A percentile compares a stretch with the other conserved stretches of the same genome.
Conservation (phyloP, 164 flowering plant genomes). For the Santalum album region DNA sequence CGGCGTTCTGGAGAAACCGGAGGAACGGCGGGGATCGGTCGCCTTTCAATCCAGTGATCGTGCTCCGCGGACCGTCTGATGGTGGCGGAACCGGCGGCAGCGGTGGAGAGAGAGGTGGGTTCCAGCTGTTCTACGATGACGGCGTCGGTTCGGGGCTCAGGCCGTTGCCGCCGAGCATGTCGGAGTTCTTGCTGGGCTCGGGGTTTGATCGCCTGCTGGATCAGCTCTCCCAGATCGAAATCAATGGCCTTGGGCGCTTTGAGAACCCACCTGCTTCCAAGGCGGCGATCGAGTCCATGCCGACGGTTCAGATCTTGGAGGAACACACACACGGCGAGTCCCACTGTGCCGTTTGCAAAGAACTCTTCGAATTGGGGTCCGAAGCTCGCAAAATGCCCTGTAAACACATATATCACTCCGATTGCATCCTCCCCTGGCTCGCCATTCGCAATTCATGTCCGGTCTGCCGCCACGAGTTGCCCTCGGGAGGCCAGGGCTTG, state of each 20-base stretch:
- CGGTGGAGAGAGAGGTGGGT: constrained; percentile 18
- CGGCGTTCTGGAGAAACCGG: constrained; percentile 25
- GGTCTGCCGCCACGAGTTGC: constrained; percentile 56
- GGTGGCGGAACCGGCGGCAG: constrained; percentile 11
- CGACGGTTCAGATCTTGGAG: constrained; percentile 21
- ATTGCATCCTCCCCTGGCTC: constrained; percentile 61
- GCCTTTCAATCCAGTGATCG: constrained; percentile 63
- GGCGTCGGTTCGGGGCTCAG: constrained; percentile 51
- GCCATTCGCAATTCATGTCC: constrained; percentile 55
- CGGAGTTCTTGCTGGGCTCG: constrained; percentile 58
- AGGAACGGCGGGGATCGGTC: constrained; percentile 41
- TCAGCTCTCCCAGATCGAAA: constrained; percentile 49
- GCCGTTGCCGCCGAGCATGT: constrained; percentile 51
- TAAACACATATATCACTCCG: constrained; percentile 46
- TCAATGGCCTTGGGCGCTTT: constrained; percentile 32
- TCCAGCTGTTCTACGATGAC: constrained; percentile 53
- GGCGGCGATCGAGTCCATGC: constrained; percentile 43
- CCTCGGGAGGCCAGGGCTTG: constrained; percentile 13
- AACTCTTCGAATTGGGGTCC: constrained; percentile 29
- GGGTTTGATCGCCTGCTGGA: constrained; percentile 59
- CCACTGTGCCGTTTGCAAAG: constrained; percentile 51
- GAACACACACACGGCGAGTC: constrained; percentile 16
- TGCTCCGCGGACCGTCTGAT: constrained; percentile 35
- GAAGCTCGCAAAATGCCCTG: constrained; percentile 58
- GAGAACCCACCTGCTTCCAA: constrained; percentile 65